A percentile compares a stretch with the other conserved stretches of the same genome.
These are phyloP conservation scores for Ustilago nuda DNA, from an alignment of 1,284 basidiomycete genomes.

Conservation along the genomic window DNA sequence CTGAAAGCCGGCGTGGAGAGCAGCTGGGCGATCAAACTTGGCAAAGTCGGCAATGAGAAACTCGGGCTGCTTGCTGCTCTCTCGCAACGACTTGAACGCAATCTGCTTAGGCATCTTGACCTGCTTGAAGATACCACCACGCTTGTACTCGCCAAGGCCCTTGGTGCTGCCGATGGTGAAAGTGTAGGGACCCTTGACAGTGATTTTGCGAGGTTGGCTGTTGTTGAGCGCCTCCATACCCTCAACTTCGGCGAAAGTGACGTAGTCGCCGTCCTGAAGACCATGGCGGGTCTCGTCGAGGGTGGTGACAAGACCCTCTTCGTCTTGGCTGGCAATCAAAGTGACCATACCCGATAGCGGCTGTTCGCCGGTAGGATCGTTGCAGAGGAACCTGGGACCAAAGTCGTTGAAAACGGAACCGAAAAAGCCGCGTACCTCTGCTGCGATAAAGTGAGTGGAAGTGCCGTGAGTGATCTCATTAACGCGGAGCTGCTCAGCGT, in stretches of 20 bases:
- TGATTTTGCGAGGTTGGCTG: conserved; percentile 88
- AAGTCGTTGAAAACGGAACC: conserved; percentile 98
- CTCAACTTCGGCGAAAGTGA: conserved; percentile 96
- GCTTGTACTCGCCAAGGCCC: conserved; percentile 77
- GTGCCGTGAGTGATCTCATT: conserved; percentile 78
- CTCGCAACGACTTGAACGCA: conserved; percentile 84
- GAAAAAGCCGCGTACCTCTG: conserved; percentile 93
- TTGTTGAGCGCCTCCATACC: conserved; percentile 93
- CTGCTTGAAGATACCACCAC: conserved; percentile 95
- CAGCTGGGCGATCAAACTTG: conserved; percentile 92
- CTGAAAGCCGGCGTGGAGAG: conserved; percentile 94
- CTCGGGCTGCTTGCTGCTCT: conserved; percentile 85
- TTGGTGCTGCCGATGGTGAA: conserved; percentile 69
- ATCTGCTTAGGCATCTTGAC: conserved; percentile 99
- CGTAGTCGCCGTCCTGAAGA: conserved; percentile 96
- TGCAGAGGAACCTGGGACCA: conserved; percentile 90
- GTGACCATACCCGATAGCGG: conserved; percentile 95
- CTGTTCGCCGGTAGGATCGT: conserved; percentile 94
- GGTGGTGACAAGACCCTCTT: conserved; percentile 92
- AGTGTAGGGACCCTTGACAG: conserved; percentile 79
- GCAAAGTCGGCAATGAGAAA: conserved; percentile 96
- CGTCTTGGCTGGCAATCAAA: conserved; percentile 72
- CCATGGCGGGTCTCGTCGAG: conserved; percentile 97
- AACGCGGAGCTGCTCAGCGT: conserved; percentile 89
- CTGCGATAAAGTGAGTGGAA: conserved; percentile 89